Conservation (phyloP, 345 rosid genomes). For the Populus euphratica region DNA sequence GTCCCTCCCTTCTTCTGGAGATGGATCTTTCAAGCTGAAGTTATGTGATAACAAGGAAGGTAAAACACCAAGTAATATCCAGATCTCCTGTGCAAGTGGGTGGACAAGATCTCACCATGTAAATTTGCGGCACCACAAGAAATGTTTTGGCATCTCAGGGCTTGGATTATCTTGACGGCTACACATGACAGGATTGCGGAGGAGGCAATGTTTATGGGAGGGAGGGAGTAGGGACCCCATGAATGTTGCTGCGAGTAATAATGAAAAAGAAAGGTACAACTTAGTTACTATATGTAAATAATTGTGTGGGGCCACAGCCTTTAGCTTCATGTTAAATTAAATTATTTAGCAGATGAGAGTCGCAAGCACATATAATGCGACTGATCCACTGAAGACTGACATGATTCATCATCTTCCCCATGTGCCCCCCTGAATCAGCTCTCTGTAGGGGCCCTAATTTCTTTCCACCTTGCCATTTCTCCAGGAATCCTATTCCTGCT, state of each 20-base stretch:
- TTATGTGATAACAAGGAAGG: no score
- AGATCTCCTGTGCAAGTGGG: no score
- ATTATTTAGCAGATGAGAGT: slow-evolving; percentile 4
- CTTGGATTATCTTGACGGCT: not conserved
- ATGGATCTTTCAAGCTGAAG: no score
- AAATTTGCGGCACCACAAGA: no score
- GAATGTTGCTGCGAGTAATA: no score
- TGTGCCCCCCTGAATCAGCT: slow-evolving; percentile 4
- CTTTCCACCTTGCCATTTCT: not conserved
- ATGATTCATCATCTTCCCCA: slow-evolving; percentile 20
- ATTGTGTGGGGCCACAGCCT: not conserved
- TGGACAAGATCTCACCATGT: no score
- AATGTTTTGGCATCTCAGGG: no score
- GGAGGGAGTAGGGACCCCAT: no score
- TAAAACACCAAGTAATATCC: no score
- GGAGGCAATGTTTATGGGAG: not conserved
- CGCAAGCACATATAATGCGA: slow-evolving; percentile 9
- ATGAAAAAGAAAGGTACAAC: no score
- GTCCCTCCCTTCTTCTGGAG: slow-evolving; percentile 8
- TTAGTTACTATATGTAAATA: no score
- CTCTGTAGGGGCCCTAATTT: slow-evolving; percentile 1
- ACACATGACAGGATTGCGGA: not conserved
- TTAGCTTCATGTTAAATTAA: not conserved
- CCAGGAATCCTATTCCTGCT: no score
- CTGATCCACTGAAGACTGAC: slow-evolving; percentile 22